Evolutionary conservation across 176 grass and related monocot genomes (phyloP), one percentile per base, ranked within the genome.

Genomic region (Guadua angustifolia): DNA sequence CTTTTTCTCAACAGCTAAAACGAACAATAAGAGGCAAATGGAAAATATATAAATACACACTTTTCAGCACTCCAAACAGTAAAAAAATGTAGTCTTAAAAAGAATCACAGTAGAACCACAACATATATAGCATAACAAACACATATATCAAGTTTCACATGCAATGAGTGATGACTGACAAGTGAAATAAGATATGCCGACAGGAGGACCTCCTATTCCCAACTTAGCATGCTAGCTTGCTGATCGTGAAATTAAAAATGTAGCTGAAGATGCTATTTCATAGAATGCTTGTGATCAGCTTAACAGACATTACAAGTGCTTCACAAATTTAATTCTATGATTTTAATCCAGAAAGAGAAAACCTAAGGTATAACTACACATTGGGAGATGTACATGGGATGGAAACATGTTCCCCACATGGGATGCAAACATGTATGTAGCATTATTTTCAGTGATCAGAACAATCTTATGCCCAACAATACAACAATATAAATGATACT

Each of bases 1-100:
- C 60, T 91, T 99, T 91, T 82, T 99, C 86, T 94, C 97, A 76
- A 85, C 88, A 52, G 88, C 91, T 95, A 26, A 75, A 79, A 79
- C 11, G 11, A 25, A 70, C 19, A 61, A 79, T 51, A 74, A 79
- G 11, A 60, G 32, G 17, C 43, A 86, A 70, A 82, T 21, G 16
- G 22, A 6, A 65, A 90, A 85, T 18, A 80, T 65, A 62, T 45
- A 46, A 81, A 77, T 78, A 21, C 19, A 62, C 42, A 59, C 22
- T 59, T 16, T 70, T n/a, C 7, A 72, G 49, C 32, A 78, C 1
- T 82, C 6, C 15, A 67, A 58, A 67, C 43, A 85, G 42, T 35
- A 79, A 29, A 80, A 86, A 80, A 87, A 59, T 56, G 2, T 35
- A 62, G 15, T 24, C 65, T 26, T 82, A 38, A 75, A 19, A 21